phyloP scores from a whole-genome alignment of 2,329 filamentous ascomycete species.

The Ceratocystis destructans region DNA sequence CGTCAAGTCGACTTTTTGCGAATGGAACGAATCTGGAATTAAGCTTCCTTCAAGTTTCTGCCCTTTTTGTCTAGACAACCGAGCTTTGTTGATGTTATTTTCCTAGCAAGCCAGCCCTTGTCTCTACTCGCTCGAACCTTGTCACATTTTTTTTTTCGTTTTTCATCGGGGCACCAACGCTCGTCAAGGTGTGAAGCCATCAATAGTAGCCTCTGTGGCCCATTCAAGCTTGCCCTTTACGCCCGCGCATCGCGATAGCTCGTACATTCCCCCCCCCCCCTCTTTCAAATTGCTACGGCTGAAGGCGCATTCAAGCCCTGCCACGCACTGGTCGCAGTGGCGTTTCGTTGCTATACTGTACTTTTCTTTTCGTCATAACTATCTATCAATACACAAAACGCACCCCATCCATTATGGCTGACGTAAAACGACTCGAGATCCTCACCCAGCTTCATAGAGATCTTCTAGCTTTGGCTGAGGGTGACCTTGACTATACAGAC shows the following conservation, averaged over 20 bases:
- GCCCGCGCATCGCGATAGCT: too few relatives aligned
- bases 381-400: conserved; percentile 16
- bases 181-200: background rate
- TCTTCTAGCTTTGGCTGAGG: conserved; percentile 61
- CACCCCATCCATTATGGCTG: conserved; percentile 46
- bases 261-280: background rate
- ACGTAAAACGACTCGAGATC: conserved; percentile 57
- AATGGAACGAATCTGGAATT: background rate
- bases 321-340: background rate
- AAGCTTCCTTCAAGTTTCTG: conserved; percentile 12
- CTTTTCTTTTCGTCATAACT: background rate
- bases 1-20: too few relatives aligned
- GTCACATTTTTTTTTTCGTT: background rate
- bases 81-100: conserved; percentile 5
- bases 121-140: background rate
- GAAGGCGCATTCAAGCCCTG: background rate
- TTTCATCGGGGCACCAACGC: background rate
- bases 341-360: background rate
- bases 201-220: background rate
- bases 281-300: background rate
- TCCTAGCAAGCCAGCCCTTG: background rate
- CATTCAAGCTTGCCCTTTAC: background rate
- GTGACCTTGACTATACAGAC: conserved; percentile 45
- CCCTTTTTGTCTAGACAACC: conserved; percentile 4
- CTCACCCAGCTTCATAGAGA: conserved; percentile 79